Evolutionary conservation across 305 asterid species (phyloP), one percentile per base, ranked within the genome.

Genomic region (Petunia hybrid): DNA sequence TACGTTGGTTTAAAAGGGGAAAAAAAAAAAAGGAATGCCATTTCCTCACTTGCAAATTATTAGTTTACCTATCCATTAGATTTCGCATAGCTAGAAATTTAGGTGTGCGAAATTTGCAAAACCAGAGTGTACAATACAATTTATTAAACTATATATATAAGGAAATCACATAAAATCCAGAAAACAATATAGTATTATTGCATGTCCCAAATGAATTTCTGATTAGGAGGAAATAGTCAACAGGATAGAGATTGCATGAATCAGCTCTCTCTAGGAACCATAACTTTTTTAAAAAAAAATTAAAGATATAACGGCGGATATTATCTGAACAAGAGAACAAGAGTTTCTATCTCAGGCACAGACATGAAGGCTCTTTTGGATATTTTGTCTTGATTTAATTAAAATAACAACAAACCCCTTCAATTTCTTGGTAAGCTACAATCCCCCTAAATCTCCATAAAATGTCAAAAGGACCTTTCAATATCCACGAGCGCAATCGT

Each of bases 151-250:
- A 70, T n/a, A n/a, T n/a, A n/a, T n/a, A n/a, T 46, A 46, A 31
- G 31, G 43, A 5, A 35, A 9, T 48, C 2, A 31, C 51, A 71
- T 13, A 43, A 71, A 71, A 46, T 12, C 78, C 45, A 71, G 22
- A 9, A 46, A 69, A 70, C 2, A 46, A 46, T 12, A 42, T 43
- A n/a, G n/a, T n/a, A 68, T 46, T 48, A 71, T 3, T 35, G 62
- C 62, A 48, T 35, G 78, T 71, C 78, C 5, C 62, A 71, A 6
- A 35, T 71, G 5, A 73, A 53, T 73, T 35, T 48, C 2, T 73
- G 45, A 73, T 73, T 73, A 45, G 6, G 43, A 48, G 62, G 78
- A 73, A 73, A 73, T 71, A 71, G 78, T 48, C 62, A 73, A 73
- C 12, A 71, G 62, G 63, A 51, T 12, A 73, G 13, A 73, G 22